Evolutionary conservation across 805 yeast genomes (phyloP).

Genomic region (Yueomyces sinensis): DNA sequence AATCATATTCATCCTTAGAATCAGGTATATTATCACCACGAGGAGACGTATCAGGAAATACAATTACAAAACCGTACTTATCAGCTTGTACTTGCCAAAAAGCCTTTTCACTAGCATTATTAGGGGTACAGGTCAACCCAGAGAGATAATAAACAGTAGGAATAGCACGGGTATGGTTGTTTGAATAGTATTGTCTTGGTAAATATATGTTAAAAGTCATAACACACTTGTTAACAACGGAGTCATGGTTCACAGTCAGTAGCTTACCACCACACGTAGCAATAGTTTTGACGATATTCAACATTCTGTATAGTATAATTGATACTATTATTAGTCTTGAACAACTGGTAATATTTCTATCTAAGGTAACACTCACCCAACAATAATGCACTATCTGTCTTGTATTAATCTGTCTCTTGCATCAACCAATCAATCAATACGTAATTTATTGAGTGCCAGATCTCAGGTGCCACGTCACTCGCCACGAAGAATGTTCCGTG

Average conservation of each 20-base stretch:
- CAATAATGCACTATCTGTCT: no score
- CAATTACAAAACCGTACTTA: conserved; percentile 72
- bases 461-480: no score
- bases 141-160: conserved; percentile 76
- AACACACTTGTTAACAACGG: conserved; percentile 45
- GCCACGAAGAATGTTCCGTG: no score
- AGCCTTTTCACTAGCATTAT: conserved; percentile 90
- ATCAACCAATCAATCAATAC: no score
- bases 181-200: conserved; percentile 39
- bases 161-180: conserved; percentile 21
- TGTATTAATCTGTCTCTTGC: no score
- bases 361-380: no score
- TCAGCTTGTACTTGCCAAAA: conserved; percentile 72
- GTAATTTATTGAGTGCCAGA: no score
- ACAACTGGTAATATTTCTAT: no score
- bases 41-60: conserved; percentile 96
- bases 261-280: conserved; percentile 70
- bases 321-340: no score
- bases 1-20: conserved; percentile 49
- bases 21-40: conserved; percentile 70
- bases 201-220: conserved; percentile 81
- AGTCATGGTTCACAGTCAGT: conserved; percentile 62
- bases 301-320: no score
- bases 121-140: conserved; percentile 88
- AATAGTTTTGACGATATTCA: no score